phyloP scores from a whole-genome alignment of 148 eudicot species.

The Hydrangea macrophylla region DNA sequence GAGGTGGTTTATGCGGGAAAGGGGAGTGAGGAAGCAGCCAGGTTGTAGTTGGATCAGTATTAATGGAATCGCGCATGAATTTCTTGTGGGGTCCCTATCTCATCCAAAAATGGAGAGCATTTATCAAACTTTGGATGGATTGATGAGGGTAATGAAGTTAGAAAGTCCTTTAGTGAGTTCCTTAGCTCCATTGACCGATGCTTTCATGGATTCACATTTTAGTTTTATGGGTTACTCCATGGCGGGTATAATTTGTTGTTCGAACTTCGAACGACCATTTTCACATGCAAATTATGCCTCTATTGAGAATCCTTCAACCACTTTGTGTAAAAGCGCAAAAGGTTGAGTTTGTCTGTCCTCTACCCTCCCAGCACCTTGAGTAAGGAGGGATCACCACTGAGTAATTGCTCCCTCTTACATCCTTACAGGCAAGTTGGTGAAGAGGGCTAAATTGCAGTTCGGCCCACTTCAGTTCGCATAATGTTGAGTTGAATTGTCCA shows the following conservation, averaged over 20 bases:
- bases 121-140: slow-evolving; percentile 33
- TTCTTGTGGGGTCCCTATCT: slow-evolving; percentile 51
- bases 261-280: neutral
- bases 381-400: neutral
- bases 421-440: too few relatives aligned
- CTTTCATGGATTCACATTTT: neutral
- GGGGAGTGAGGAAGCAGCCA: slow-evolving; percentile 60
- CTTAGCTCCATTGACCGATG: neutral
- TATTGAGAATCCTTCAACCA: too few relatives aligned
- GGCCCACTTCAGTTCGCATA: too few relatives aligned
- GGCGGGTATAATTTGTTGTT: neutral
- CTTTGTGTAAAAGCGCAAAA: too few relatives aligned
- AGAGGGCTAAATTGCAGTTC: too few relatives aligned
- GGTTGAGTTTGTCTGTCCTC: neutral
- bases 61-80: slow-evolving; percentile 55
- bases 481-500: too few relatives aligned
- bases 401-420: too few relatives aligned
- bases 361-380: neutral
- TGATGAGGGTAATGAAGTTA: slow-evolving; percentile 55
- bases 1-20: slow-evolving; percentile 61
- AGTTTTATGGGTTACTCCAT: neutral
- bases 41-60: slow-evolving; percentile 73
- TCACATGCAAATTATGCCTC: neutral
- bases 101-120: slow-evolving; percentile 37
- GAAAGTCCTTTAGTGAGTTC: slow-evolving; percentile 16